Evolutionary conservation across 345 rosid species (phyloP), one percentile per base, ranked within the genome.

Genomic region (Gossypium rotundifolium): DNA sequence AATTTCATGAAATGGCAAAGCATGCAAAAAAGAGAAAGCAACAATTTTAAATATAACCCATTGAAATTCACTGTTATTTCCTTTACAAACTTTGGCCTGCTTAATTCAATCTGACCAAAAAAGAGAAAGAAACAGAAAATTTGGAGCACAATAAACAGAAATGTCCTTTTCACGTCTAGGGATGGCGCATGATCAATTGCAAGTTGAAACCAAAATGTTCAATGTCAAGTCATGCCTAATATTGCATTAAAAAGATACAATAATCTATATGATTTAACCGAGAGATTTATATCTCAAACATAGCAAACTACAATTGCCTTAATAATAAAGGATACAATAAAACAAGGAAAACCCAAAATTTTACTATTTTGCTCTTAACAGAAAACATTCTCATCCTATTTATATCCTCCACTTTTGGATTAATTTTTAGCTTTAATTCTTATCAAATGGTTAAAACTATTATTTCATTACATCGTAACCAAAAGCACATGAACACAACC

Each of bases 141-240:
- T 23, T 23, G 25, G 2, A 23, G 25, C 25, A 0, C 2, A 23
- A 91, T 84, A 81, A 91, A 89, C 0, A 86, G 53, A 76, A 87
- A 84, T 22, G 86, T 87, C 82, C 99, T 85, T 82, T 91, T 94
- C 72, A 82, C 58, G 79, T 94, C 98, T 44, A 88, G 78, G 0
- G 96, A 89, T 48, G 90, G 85, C 57, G 75, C 89, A 82, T 83
- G 86, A 77, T 94, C 87, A 74, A 94, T 86, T 80, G 83, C 76
- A 74, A 92, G 81, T 98, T 92, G 88, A 57, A 77, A 76, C 68
- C 81, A 76, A 78, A 38, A 72, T 6, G 11, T 58, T 12, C 49
- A 69, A 51, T 25, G 64, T 72, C 73, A 53, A 79, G 49, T 73
- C 45, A 45, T 46, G 55, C 58, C 11, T n/a, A 63, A 49, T 23